phyloP scores from a whole-genome alignment of 2,329 filamentous ascomycete species.

The Sporothrix dimorphospora region DNA sequence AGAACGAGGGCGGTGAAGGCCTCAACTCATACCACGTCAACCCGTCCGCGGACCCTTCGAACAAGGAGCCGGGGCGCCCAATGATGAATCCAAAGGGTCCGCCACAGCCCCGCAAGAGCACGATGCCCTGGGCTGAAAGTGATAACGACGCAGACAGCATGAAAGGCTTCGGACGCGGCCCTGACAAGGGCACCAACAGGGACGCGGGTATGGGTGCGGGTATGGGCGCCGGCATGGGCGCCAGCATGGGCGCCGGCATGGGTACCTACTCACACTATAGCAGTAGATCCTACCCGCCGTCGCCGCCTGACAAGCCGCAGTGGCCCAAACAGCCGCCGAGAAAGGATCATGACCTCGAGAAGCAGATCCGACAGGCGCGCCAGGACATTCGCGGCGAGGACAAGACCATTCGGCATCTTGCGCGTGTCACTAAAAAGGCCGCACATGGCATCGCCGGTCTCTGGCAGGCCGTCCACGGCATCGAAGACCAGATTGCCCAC shows the following conservation, averaged over 20 bases:
- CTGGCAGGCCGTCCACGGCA: background rate
- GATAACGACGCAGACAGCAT: background rate
- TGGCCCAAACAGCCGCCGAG: constrained; percentile 4
- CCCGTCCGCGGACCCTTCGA: too few relatives aligned
- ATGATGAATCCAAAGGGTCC: background rate
- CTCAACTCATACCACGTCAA: background rate
- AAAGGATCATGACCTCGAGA: constrained; percentile 27
- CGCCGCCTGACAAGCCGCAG: background rate
- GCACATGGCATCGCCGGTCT: background rate
- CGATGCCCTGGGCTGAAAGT: background rate
- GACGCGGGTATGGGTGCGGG: background rate
- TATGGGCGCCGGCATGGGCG: background rate
- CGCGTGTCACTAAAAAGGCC: background rate
- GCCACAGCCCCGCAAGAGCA: background rate
- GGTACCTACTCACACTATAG: background rate
- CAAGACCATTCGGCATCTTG: background rate
- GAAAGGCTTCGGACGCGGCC: background rate
- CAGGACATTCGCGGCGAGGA: constrained; percentile 21
- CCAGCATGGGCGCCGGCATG: background rate
- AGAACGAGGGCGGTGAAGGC: background rate
- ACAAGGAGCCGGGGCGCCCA: background rate
- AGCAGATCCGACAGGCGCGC: constrained; percentile 27
- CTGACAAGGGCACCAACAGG: background rate
- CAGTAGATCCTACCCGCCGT: constrained; percentile 11
- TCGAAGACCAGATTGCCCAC: background rate